A percentile compares a stretch with the other conserved stretches of the same genome.
These are phyloP conservation scores for Phyllostachys edulis DNA, from an alignment of 176 grass and related monocot species.

Conservation along the genomic window DNA sequence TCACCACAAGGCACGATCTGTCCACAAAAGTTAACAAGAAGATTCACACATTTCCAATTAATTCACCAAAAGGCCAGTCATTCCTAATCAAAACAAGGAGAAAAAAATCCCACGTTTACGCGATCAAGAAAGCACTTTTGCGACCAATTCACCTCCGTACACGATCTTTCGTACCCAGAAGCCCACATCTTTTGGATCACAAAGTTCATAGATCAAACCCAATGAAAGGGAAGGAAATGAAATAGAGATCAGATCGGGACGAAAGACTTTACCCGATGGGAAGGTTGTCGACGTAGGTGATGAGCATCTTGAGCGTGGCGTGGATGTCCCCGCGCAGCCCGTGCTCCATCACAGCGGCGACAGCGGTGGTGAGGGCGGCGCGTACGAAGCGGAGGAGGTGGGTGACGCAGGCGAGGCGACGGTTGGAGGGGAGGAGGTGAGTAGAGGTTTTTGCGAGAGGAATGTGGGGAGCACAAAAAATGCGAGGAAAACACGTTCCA, in stretches of 20 bases:
- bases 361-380: too few species aligned
- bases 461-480: too few species aligned
- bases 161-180: background rate
- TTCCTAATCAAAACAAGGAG: background rate
- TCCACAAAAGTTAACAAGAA: background rate
- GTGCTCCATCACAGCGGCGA: constrained; percentile 38
- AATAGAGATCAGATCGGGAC: constrained; percentile 2
- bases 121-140: background rate
- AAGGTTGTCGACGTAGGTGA: constrained; percentile 85
- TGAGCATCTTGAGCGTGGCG: constrained; percentile 74
- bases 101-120: background rate
- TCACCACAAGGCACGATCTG: background rate
- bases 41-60: constrained; percentile 16
- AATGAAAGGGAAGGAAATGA: background rate
- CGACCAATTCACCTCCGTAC: background rate
- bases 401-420: too few species aligned
- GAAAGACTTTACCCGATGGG: constrained; percentile 55
- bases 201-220: constrained; percentile 1
- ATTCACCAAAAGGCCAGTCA: background rate
- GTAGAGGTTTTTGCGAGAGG: too few species aligned
- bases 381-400: too few species aligned
- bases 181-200: constrained; percentile 22
- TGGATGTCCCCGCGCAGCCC: constrained; percentile 63
- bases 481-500: too few species aligned
- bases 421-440: too few species aligned